These are phyloP conservation scores for Aspergillus steynii DNA, from an alignment of 495 filamentous ascomycete genomes.

Conservation along the genomic window DNA sequence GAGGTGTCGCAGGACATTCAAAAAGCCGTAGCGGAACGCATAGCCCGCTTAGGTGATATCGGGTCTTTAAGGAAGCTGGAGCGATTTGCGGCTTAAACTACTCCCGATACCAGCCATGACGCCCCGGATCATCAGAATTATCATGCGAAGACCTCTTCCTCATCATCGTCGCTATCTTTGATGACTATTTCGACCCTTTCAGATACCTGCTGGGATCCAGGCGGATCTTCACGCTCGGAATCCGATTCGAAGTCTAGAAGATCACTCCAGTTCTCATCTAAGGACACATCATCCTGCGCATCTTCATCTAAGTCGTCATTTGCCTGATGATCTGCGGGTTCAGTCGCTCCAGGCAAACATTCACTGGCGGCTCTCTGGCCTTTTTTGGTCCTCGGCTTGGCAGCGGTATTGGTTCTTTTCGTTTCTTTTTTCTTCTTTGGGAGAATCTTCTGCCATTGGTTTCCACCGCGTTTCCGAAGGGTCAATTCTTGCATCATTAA, in stretches of 20 bases:
- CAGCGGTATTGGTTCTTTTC: background rate
- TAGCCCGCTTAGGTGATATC: slow-evolving; percentile 37
- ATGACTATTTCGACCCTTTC: slow-evolving; percentile 48
- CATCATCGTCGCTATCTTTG: slow-evolving; percentile 64
- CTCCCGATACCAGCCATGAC: background rate
- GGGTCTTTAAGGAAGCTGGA: slow-evolving; percentile 43
- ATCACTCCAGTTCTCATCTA: slow-evolving; percentile 39
- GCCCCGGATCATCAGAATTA: background rate
- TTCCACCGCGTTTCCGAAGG: slow-evolving; percentile 64
- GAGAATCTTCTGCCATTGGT: slow-evolving; percentile 64
- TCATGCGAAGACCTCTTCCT: slow-evolving; percentile 29
- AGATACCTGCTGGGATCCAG: slow-evolving; percentile 15
- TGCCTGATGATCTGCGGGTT: background rate
- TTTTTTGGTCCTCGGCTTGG: background rate
- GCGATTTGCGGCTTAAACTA: slow-evolving; percentile 33
- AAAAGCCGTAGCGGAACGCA: slow-evolving; percentile 52
- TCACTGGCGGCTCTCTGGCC: slow-evolving; percentile 8
- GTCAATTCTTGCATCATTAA: slow-evolving; percentile 80
- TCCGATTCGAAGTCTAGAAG: slow-evolving; percentile 38
- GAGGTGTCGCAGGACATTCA: slow-evolving; percentile 61
- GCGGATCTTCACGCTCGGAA: slow-evolving; percentile 22
- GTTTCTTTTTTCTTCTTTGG: slow-evolving; percentile 46
- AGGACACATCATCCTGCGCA: slow-evolving; percentile 32
- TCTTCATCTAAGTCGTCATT: slow-evolving; percentile 18
- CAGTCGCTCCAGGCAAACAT: slow-evolving; percentile 7